Evolutionary conservation across 2,329 filamentous ascomycete species (phyloP).

Genomic region (Emergomyces africanus): DNA sequence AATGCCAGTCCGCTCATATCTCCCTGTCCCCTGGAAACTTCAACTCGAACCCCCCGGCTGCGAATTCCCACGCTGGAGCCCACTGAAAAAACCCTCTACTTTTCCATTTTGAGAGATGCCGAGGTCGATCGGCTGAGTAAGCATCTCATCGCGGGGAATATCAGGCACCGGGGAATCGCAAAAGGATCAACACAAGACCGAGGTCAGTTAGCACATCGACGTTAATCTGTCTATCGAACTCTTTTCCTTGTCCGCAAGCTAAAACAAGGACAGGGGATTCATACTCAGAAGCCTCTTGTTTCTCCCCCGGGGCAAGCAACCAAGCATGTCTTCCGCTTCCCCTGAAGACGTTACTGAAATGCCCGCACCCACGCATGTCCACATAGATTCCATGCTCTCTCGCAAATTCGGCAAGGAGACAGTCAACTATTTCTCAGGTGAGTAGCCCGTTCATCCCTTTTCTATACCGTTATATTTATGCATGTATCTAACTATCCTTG

Average conservation of each 20-base stretch:
- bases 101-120: neutral
- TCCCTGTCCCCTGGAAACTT: no score
- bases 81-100: no score
- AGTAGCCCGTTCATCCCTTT: slow-evolving; percentile 1
- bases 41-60: no score
- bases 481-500: neutral
- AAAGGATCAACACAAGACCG: no score
- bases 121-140: neutral
- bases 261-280: neutral
- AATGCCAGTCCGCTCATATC: no score
- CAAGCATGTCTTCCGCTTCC: slow-evolving; percentile 3
- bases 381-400: slow-evolving; percentile 43
- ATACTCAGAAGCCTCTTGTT: neutral
- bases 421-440: slow-evolving; percentile 40
- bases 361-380: slow-evolving; percentile 45
- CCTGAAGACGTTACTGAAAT: slow-evolving; percentile 16
- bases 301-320: neutral
- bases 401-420: slow-evolving; percentile 38
- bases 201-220: neutral
- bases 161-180: neutral
- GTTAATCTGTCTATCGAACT: neutral
- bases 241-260: neutral
- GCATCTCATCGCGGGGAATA: neutral
- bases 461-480: neutral
- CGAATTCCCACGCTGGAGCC: no score